Evolutionary conservation across 176 grass and related monocot species (phyloP), one percentile per base, ranked within the genome.

Genomic region (Avena sativa): DNA sequence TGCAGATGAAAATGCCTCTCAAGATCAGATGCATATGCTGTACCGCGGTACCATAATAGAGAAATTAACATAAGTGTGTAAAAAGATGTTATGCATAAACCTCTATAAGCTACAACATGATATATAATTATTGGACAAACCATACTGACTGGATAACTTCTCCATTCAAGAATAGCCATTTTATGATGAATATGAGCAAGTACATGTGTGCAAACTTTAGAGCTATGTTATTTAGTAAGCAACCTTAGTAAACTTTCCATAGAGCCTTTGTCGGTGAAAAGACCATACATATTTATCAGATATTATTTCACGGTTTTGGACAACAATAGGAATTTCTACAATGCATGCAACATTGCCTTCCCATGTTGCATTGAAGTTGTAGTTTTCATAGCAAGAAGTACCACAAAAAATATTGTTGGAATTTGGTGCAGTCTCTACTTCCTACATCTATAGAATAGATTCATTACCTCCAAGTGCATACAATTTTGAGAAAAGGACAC

Each of bases 221-320:
- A 71, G 19, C 20, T 70, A 48, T 0, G 21, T n/a, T 21, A 82
- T 63, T 85, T 81, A 44, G 40, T 44, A 44, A 44, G 40, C 4
- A 44, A 4, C 76, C 51, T 71, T 25, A 88, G 77, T 26, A 85
- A 85, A 88, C 82, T 85, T 47, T 82, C 77, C 23, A 30, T 20
- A 4, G 30, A 77, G 32, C 8, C 53, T 48, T 46, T 77, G 6
- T 88, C 77, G 8, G 80, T 55, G 23, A 84, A 85, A 46, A 70
- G 28, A 67, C n/a, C 79, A 71, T 85, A 88, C 90, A 88, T 91
- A 62, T 63, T 84, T 67, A 88, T 51, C 71, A 81, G 86, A 1
- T 78, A 85, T 0, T 78, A 50, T 46, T 64, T 32, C 44, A 91
- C 61, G 3, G 78, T 78, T 76, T 71, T 88, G 44, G 71, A 88